Percentiles rank a stretch among this genome's conserved stretches.
Conservation (phyloP, 805 yeast genomes). For the Clavispora fructus region DNA sequence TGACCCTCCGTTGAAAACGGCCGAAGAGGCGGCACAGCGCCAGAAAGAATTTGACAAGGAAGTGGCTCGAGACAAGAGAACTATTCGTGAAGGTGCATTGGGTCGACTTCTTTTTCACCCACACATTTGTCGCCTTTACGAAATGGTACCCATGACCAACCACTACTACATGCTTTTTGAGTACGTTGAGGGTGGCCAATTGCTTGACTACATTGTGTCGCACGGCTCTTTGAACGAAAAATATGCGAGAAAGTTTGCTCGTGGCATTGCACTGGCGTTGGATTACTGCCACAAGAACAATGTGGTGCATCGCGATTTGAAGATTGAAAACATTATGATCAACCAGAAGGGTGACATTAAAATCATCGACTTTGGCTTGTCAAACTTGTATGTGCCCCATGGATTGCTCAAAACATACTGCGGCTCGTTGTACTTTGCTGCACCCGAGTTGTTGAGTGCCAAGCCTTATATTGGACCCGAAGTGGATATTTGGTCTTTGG, state of each 20-base stretch:
- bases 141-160: conserved; percentile 93
- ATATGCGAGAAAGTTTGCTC: conserved; percentile 89
- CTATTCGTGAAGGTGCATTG: conserved; percentile 91
- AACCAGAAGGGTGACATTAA: conserved; percentile 90
- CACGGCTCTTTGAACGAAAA: conserved; percentile 93
- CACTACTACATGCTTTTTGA: conserved; percentile 97
- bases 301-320: conserved; percentile 94
- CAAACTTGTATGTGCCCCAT: conserved; percentile 73
- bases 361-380: conserved; percentile 92
- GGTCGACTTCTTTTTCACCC: conserved; percentile 90
- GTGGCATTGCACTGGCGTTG: conserved; percentile 90
- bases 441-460: conserved; percentile 92
- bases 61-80: conserved; percentile 83
- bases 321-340: conserved; percentile 94
- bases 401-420: conserved; percentile 85
- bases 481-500: conserved; percentile 97
- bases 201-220: conserved; percentile 93
- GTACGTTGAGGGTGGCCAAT: conserved; percentile 94
- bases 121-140: conserved; percentile 84
- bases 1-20: conserved; percentile 60
- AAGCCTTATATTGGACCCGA: conserved; percentile 94
- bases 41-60: conserved; percentile 76
- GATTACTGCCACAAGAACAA: conserved; percentile 92
- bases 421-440: conserved; percentile 96
- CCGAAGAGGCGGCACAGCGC: conserved; percentile 52